These are phyloP conservation scores for Candida glucosophila DNA, from an alignment of 1,139 yeast genomes.

Conservation along the genomic window DNA sequence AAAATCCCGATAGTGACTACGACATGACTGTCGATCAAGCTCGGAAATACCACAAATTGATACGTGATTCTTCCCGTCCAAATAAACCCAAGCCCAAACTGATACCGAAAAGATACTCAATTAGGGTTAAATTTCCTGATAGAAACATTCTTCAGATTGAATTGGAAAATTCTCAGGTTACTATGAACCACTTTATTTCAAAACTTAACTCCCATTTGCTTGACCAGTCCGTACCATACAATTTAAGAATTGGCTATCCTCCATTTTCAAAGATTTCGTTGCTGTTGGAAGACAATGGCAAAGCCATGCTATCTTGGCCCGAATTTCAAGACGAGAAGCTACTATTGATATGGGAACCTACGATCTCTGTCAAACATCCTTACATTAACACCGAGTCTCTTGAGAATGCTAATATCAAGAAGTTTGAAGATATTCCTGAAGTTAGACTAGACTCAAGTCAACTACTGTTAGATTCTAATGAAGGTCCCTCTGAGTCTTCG, in stretches of 20 bases:
- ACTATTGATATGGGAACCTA: slow-evolving; percentile 28
- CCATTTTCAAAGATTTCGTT: slow-evolving; percentile 32
- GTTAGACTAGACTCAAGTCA: background rate
- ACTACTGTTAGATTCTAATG: no score
- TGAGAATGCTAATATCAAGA: background rate
- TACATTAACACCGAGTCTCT: slow-evolving; percentile 8
- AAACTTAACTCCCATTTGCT: slow-evolving; percentile 26
- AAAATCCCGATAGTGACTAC: slow-evolving; percentile 40
- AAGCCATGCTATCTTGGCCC: slow-evolving; percentile 23
- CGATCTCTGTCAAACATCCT: slow-evolving; percentile 13
- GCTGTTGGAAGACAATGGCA: slow-evolving; percentile 23
- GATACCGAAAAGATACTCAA: slow-evolving; percentile 19
- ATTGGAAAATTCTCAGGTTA: slow-evolving; percentile 27
- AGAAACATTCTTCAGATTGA: slow-evolving; percentile 39
- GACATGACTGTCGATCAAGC: slow-evolving; percentile 47
- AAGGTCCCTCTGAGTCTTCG: no score
- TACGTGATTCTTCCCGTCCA: slow-evolving; percentile 27
- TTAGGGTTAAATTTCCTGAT: slow-evolving; percentile 50
- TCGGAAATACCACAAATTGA: slow-evolving; percentile 39
- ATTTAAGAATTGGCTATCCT: slow-evolving; percentile 29
- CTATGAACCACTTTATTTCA: slow-evolving; percentile 36
- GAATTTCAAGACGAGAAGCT: slow-evolving; percentile 25
- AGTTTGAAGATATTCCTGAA: slow-evolving; percentile 1
- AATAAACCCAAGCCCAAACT: slow-evolving; percentile 3
- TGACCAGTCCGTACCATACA: no score